Base-by-base conservation (phyloP, 2,329 filamentous ascomycete species). In the Cytospora paraplurivora region DNA sequence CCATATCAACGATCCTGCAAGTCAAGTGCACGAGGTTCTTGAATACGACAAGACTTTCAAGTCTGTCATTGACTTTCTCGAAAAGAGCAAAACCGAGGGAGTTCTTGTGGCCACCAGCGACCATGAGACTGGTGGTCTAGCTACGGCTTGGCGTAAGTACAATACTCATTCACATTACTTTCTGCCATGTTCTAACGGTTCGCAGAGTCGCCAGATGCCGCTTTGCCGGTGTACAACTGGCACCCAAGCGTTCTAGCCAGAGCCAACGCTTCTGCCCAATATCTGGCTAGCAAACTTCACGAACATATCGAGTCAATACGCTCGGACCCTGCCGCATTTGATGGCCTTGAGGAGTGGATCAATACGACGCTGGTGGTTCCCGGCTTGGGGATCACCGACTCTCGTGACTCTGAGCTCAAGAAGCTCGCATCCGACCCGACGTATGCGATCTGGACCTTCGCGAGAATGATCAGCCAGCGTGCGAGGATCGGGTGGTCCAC, bases 401-500 rank as follows among this genome's bases (percentile, higher is more conserved):
- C 88, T 27, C 84, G 83, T 3, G 81, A 89, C 32, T 81, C 83
- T 0, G 95, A 99, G 76, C 80, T 98, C 44, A 76, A 86, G 32
- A 74, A 76, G 6, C 80, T 97, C 37, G 81, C 91, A 32, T 77
- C 85, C 38, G 76, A 82, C 33, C 85, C 88, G 0, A 79, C 79
- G 1, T 75, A 77, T 4, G 82, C 88, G 12, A 77, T 82, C 37
- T 76, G 81, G 4, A 78, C 84, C 1, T 91, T 98, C 72, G 88
- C 93, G 0, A 88, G 92, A 71, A 94, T 99, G 80, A 86, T 98
- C 69, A 96, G 91, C 69, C 84, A 90, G 5, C 87, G 95, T 65
- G 91, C 93, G 1, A 92, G 96, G 72, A 86, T 97, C 51, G 96
- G 95, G 15, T 99, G 95, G 95, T 89, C 86, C 67, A 97, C 93